These are phyloP conservation scores for Nyctanthes arbortristis DNA, from an alignment of 257 asterid genomes.

Conservation along the genomic window DNA sequence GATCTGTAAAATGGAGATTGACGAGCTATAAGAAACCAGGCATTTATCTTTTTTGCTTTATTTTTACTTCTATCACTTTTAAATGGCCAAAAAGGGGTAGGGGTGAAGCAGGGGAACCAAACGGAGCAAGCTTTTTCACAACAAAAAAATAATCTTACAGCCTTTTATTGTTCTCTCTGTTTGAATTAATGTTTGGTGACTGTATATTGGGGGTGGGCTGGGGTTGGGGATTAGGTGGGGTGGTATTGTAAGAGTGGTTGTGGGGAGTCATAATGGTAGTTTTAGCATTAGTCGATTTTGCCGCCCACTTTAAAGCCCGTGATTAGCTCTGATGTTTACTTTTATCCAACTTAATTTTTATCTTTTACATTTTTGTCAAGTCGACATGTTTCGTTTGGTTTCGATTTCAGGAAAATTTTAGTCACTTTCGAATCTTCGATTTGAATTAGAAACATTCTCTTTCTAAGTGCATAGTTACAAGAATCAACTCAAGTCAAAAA, in stretches of 20 bases:
- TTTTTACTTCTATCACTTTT: slow-evolving; percentile 21
- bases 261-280: slow-evolving; percentile 14
- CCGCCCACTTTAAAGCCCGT: slow-evolving; percentile 38
- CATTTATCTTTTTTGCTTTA: background rate
- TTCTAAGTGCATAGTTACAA: too few relatives aligned
- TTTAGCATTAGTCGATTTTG: slow-evolving; percentile 1
- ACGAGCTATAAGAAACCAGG: slow-evolving; percentile 26
- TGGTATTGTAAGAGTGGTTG: slow-evolving; percentile 27
- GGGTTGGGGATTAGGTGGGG: slow-evolving; percentile 7
- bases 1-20: slow-evolving; percentile 34
- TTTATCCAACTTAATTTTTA: too few relatives aligned
- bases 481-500: too few relatives aligned
- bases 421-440: too few relatives aligned
- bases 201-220: slow-evolving; percentile 17
- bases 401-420: too few relatives aligned
- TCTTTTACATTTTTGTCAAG: too few relatives aligned
- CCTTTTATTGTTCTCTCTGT: slow-evolving; percentile 6
- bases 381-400: too few relatives aligned
- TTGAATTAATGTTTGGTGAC: background rate
- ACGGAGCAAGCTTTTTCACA: slow-evolving; percentile 25
- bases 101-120: slow-evolving; percentile 32
- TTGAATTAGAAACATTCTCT: too few relatives aligned
- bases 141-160: slow-evolving; percentile 12
- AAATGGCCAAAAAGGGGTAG: slow-evolving; percentile 22
- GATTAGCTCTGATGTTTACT: slow-evolving; percentile 19